Conservation (phyloP, 768 basidiomycete genomes). For the Mycena sanguinolenta region DNA sequence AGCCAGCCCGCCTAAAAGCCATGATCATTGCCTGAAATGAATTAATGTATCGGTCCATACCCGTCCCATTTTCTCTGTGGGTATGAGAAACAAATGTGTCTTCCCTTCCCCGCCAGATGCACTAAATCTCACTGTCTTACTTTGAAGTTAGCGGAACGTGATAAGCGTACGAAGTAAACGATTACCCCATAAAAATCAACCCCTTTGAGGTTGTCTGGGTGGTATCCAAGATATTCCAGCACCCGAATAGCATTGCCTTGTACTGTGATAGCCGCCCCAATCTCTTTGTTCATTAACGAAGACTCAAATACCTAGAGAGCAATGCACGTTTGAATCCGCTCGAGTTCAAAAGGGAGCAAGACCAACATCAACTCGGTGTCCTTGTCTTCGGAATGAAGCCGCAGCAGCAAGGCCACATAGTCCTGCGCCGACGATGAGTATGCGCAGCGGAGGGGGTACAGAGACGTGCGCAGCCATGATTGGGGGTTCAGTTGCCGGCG, state of each 20-base stretch:
- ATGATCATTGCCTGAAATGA: not conserved
- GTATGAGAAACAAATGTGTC: not conserved
- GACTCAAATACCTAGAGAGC: no score
- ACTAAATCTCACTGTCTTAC: constrained; percentile 30
- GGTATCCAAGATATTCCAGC: constrained; percentile 26
- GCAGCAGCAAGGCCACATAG: no score
- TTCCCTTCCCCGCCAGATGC: constrained; percentile 17
- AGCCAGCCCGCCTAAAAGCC: constrained; percentile 16
- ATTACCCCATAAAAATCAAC: constrained; percentile 31
- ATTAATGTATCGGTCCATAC: not conserved
- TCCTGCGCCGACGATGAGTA: no score
- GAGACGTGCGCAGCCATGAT: no score
- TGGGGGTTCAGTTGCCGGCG: no score
- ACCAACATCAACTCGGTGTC: no score
- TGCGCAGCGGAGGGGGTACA: no score
- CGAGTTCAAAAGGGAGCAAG: no score
- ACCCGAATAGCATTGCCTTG: constrained; percentile 32
- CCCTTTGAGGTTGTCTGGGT: constrained; percentile 21
- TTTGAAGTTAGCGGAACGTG: not conserved
- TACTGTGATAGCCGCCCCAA: constrained; percentile 28
- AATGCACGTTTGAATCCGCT: no score
- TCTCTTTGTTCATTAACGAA: constrained; percentile 32
- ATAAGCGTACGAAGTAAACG: not conserved
- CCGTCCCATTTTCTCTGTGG: constrained; percentile 5
- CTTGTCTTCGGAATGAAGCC: no score